Percentiles rank a stretch among this genome's conserved stretches.
These are phyloP conservation scores for Hapsidospora chrysogenum DNA, from an alignment of 495 filamentous ascomycete species.

Conservation along the genomic window DNA sequence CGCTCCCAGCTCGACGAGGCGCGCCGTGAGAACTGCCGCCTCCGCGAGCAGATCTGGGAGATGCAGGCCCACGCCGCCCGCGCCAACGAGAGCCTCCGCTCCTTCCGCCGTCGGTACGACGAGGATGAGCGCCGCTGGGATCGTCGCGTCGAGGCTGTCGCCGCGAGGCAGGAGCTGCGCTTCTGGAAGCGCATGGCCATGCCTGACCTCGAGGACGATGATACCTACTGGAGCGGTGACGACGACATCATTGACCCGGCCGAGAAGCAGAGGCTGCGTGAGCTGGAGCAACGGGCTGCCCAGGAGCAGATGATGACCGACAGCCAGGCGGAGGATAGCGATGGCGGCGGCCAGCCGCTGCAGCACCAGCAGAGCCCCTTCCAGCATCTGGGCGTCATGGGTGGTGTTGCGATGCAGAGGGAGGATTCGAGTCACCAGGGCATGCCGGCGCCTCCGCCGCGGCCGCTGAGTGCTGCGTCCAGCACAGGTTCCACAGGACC, in stretches of 20 bases:
- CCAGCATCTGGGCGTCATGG: constrained; percentile 12
- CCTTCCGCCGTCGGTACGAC: constrained; percentile 28
- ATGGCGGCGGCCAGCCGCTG: constrained; percentile 13
- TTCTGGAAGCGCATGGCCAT: constrained; percentile 41
- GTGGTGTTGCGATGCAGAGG: constrained; percentile 29
- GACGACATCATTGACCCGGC: constrained; percentile 35
- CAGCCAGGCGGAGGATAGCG: constrained; percentile 10
- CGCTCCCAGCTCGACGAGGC: constrained; percentile 38
- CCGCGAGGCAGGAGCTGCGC: constrained; percentile 27
- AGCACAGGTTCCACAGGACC: constrained; percentile 23
- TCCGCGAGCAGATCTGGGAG: constrained; percentile 40
- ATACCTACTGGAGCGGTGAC: constrained; percentile 36
- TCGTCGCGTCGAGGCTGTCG: constrained; percentile 22
- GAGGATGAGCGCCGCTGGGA: constrained; percentile 29
- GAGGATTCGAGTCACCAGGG: constrained; percentile 12
- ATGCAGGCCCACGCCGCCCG: constrained; percentile 32
- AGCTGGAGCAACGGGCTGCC: constrained; percentile 16
- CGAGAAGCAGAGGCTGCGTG: constrained; percentile 28
- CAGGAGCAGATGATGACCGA: constrained; percentile 20
- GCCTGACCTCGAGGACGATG: constrained; percentile 29
- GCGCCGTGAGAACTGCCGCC: constrained; percentile 33
- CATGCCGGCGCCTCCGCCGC: constrained; percentile 17
- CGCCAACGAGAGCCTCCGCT: constrained; percentile 30
- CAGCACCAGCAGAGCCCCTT: constrained; percentile 4
- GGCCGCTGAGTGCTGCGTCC: constrained; percentile 23